Evolutionary conservation across 2,329 filamentous ascomycete species (phyloP).

Genomic region (Cladobotryum mycophilum): DNA sequence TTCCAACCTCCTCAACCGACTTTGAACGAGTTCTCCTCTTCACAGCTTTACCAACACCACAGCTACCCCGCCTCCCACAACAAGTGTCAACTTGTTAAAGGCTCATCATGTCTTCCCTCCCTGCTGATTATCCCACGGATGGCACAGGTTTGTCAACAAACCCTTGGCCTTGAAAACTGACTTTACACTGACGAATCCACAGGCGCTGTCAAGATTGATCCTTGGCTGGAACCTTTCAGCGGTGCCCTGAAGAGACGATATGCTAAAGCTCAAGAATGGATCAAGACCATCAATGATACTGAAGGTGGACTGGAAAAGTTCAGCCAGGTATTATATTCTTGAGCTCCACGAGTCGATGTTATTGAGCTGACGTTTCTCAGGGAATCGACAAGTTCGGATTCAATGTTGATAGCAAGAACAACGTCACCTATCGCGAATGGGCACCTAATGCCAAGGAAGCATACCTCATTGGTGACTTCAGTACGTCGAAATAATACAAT

Average conservation of each 20-base stretch:
- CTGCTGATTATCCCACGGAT: constrained; percentile 51
- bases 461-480: constrained; percentile 90
- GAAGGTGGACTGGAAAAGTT: constrained; percentile 93
- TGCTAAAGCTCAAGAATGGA: constrained; percentile 76
- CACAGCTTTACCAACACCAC: background rate
- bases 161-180: too few species aligned
- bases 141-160: constrained; percentile 56
- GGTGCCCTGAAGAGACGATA: constrained; percentile 71
- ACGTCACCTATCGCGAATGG: constrained; percentile 92
- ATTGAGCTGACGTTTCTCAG: constrained; percentile 36
- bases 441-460: constrained; percentile 83
- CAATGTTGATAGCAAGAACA: constrained; percentile 72
- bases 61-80: background rate
- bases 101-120: background rate
- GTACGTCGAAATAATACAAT: constrained; percentile 42
- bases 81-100: background rate
- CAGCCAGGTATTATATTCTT: constrained; percentile 53
- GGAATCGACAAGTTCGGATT: constrained; percentile 84
- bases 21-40: background rate
- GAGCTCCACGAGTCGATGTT: constrained; percentile 13
- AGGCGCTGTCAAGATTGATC: constrained; percentile 86
- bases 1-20: background rate
- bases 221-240: constrained; percentile 81
- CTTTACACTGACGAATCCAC: constrained; percentile 12
- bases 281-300: constrained; percentile 70